Evolutionary conservation across 2,329 filamentous ascomycete genomes (phyloP), one percentile per base, ranked within the genome.

Genomic region (Monilinia fructigena): DNA sequence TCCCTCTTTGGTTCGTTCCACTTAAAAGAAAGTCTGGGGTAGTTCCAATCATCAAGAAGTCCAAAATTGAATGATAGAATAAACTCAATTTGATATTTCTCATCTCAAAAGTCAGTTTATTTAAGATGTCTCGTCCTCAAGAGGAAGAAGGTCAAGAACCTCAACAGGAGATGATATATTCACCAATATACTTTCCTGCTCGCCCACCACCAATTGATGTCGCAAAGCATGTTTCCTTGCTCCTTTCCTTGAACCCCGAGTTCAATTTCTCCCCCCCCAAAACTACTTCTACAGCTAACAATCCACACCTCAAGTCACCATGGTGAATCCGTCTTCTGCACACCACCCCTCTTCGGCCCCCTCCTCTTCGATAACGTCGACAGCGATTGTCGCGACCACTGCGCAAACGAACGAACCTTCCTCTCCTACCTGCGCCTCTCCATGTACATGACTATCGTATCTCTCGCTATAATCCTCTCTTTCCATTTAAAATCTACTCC

Each of bases 391-490:
- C 70, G 86, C 53, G 83, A 85, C 71, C 81, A 85, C 67, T 81
- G 84, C 45, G 83, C 83, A 26, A 81, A 80, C 55, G 83, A 85
- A 72, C 79, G 82, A 59, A 77, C 86, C 0, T 97, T 97, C 75
- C 88, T 98, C 38, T 95, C 94, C 2, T 97, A 95, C 84, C 86
- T 98, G 26, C 88, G 93, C 4, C 85, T 98, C 2, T 89, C 91
- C 42, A 86, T 97, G 72, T 97, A 97, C 80, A 93, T 98, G 85
- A 88, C 92, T 70, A 83, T 99, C 62, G 92, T 98, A 11, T 87
- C 91, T 38, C 86, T 96, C 42, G 94, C 95, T 61, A 97, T 99
- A 71, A 88, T 96, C 12, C 83, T 97, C 61, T 96, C 92, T 18
- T 99, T 99, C 77, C 94, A 99, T 75, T 83, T 99, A 60, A 93